These are phyloP conservation scores for Eucalyptus regnans DNA, from an alignment of 345 rosid species.

Conservation along the genomic window DNA sequence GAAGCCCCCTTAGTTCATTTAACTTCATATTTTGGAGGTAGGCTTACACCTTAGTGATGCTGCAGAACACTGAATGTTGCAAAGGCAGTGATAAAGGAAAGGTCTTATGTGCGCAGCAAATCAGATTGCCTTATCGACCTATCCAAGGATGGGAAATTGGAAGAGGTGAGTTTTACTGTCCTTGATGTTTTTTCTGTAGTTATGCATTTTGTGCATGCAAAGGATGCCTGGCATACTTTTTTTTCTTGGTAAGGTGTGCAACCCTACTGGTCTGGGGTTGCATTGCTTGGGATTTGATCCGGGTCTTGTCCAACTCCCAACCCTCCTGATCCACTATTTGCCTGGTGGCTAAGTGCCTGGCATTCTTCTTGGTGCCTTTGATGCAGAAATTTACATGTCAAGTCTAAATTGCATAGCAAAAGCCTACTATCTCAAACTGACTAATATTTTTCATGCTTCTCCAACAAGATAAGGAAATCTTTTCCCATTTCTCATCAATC, in stretches of 20 bases:
- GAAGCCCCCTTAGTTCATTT: neutral
- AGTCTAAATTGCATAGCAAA: neutral
- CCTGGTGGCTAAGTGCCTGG: neutral
- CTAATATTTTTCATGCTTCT: neutral
- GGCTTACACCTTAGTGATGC: neutral
- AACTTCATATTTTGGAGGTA: neutral
- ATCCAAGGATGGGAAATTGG: conserved; percentile 52
- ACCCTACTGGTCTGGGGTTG: neutral
- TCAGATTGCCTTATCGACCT: conserved; percentile 47
- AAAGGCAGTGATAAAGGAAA: conserved; percentile 67
- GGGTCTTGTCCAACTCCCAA: neutral
- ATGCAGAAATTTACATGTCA: neutral
- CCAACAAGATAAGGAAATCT: neutral
- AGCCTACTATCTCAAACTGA: neutral
- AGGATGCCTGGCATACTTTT: neutral
- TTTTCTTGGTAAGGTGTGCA: neutral
- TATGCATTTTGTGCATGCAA: neutral
- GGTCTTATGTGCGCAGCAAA: conserved; percentile 54
- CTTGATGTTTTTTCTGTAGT: neutral
- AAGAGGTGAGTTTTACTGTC: conserved; percentile 38
- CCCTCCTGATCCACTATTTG: neutral
- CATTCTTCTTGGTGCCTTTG: neutral
- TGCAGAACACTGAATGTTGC: conserved; percentile 68
- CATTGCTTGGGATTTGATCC: neutral
- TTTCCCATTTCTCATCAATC: neutral